These are phyloP conservation scores for Mallotus japonicus DNA, from an alignment of 441 rosid genomes.

Conservation along the genomic window DNA sequence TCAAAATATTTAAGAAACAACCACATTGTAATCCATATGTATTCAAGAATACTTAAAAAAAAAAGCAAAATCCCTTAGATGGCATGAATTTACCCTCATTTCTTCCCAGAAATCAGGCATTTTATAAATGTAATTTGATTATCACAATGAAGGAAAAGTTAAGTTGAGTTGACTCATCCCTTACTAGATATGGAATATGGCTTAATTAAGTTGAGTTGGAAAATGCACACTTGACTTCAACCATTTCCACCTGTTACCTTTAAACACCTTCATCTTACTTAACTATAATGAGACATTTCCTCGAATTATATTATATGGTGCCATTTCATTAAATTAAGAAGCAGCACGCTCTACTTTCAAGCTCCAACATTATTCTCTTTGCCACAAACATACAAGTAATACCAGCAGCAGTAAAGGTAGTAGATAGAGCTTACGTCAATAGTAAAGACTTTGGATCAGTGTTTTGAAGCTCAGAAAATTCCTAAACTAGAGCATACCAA, in stretches of 20 bases:
- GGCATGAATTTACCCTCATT: neutral
- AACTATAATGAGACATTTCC: neutral
- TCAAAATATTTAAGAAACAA: neutral
- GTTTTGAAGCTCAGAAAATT: neutral
- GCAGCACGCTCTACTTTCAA: neutral
- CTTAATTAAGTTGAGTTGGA: neutral
- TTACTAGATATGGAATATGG: neutral
- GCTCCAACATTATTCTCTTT: neutral
- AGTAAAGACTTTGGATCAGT: neutral
- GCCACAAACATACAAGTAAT: neutral
- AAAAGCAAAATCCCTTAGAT: neutral
- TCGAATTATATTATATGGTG: conserved; percentile 1
- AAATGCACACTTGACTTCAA: neutral
- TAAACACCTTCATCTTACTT: neutral
- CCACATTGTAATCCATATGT: neutral
- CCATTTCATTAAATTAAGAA: conserved; percentile 1
- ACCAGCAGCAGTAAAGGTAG: neutral
- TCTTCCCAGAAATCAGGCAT: neutral
- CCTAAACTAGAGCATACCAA: neutral
- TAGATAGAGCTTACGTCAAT: neutral
- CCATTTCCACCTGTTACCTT: neutral
- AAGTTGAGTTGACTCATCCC: neutral
- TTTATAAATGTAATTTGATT: neutral
- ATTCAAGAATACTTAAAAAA: neutral
- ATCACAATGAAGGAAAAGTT: neutral